Base-by-base conservation (phyloP, 2,329 filamentous ascomycete species). In the Aspergillus carbonarius region DNA sequence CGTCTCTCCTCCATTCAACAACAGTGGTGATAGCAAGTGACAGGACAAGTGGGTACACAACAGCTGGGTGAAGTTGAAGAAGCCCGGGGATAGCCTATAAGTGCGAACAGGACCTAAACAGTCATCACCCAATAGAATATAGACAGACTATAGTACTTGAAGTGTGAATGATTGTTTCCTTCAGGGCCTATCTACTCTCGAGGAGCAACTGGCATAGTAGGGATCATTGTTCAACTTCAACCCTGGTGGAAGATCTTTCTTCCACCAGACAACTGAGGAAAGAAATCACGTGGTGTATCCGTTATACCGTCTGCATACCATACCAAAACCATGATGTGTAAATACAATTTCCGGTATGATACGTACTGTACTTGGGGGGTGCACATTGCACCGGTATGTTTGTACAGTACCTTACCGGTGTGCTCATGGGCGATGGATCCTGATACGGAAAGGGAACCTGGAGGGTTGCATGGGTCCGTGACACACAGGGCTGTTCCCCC, bases 401-500 rank as follows among this genome's bases (percentile, higher is more conserved):
- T 42, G 39, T 42, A 42, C 39, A 18, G 13, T 23, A 23, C 39
- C 18, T 42, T 42, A 42, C 39, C 39, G 23, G 13, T n/a, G 10
- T 23, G 18, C 18, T 42, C 39, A 42, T 20, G 20, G 39, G 23
- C 23, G 23, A 23, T 3, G 5, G 39, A 32, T 32, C 30, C 30
- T 32, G 30, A 32, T 32, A 32, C 30, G 1, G 9, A 32, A 13
- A 42, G 18, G 39, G 39, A 42, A 6, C 39, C 39, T 42, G 39
- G 17, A 42, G 39, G 39, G 39, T 42, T 42, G 39, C 39, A 42
- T 42, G 39, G 39, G 39, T 42, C 39, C 13, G 39, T 42, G 39
- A 42, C 39, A 42, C 39, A 42, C 39, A 42, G 39, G 39, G 39
- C 39, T 42, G 39, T 42, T 42, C 23, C 61, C 57, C 61, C 59